phyloP scores from a whole-genome alignment of 2,329 filamentous ascomycete genomes.

The Exophiala sp. region DNA sequence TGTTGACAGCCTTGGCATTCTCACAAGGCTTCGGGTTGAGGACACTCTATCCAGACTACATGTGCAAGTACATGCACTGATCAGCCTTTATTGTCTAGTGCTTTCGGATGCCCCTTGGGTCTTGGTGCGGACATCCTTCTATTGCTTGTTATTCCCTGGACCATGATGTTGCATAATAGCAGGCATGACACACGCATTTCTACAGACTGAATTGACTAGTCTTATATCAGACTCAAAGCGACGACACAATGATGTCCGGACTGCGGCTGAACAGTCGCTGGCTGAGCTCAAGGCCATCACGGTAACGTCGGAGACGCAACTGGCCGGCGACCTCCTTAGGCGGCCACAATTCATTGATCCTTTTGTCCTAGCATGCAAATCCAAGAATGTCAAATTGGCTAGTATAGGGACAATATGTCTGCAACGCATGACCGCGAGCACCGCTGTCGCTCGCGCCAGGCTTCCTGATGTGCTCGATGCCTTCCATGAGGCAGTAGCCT shows the following conservation, averaged over 20 bases:
- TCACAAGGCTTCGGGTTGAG: not conserved
- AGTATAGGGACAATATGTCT: conserved; percentile 81
- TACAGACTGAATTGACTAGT: conserved; percentile 80
- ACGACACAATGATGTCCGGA: conserved; percentile 83
- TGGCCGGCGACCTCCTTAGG: conserved; percentile 72
- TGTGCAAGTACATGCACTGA: too few relatives aligned
- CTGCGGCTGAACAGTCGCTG: conserved; percentile 85
- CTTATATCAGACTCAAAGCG: conserved; percentile 93
- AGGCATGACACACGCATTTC: conserved; percentile 47
- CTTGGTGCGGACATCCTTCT: not conserved
- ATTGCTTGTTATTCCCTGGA: not conserved
- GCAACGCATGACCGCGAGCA: conserved; percentile 77
- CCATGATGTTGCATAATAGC: conserved; percentile 17
- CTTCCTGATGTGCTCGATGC: conserved; percentile 83
- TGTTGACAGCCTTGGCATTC: conserved; percentile 11
- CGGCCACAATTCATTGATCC: conserved; percentile 81
- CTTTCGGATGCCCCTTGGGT: too few relatives aligned
- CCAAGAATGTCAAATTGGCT: conserved; percentile 84
- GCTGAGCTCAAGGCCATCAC: conserved; percentile 77
- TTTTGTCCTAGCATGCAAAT: conserved; percentile 86
- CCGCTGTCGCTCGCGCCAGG: conserved; percentile 70
- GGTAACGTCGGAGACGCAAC: conserved; percentile 67
- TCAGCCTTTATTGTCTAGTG: too few relatives aligned
- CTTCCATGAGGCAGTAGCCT: conserved; percentile 68
- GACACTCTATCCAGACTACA: conserved; percentile 10